Base-by-base conservation (phyloP, 805 yeast genomes). In the Candida orba region DNA sequence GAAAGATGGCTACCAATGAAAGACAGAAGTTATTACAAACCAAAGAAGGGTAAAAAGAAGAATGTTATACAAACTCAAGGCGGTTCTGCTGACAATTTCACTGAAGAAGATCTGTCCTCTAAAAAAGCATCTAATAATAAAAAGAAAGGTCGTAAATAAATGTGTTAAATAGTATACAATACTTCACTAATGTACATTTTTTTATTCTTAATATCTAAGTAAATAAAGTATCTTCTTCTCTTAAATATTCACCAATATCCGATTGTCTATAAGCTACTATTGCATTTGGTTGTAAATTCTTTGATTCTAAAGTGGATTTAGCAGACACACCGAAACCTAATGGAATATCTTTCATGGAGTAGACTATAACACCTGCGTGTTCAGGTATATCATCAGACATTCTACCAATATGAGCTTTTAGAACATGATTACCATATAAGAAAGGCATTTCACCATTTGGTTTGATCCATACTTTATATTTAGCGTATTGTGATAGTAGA, bases 401-500 rank as follows among this genome's bases (percentile, higher is more conserved):
- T 57, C 89, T 83, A 31, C 99, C 99, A 44, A 93, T 75, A 62
- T 93, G 99, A 5, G 99, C 99, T 63, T 93, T 93, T 54, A 93
- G 72, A 24, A 91, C 91, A 63, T 93, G 96, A 69, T 93, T 93
- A 32, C 99, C 99, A 57, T 93, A 93, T 52, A 93, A 68, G 62
- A 84, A 93, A 13, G 99, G 98, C 99, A 93, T 93, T 66, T 93
- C 99, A 56, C 99, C 99, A 60, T 93, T 93, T 41, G 79, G 81
- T 65, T 93, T 93, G 66, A 93, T 87, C 99, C 99, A 93, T 34
- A 93, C 72, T 67, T 91, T 93, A 69, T 82, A 89, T 63, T 85
- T 86, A 40, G 99, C 97, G 61, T 83, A 81, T 55, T 86, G 83
- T 2, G 95, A 83, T 45, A 93, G 68, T 49, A 86, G 76, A 38